A percentile compares a stretch with the other conserved stretches of the same genome.
Evolutionary conservation across 2,329 filamentous ascomycete genomes (phyloP).

Genomic region (Sphaerulina vaccinii): DNA sequence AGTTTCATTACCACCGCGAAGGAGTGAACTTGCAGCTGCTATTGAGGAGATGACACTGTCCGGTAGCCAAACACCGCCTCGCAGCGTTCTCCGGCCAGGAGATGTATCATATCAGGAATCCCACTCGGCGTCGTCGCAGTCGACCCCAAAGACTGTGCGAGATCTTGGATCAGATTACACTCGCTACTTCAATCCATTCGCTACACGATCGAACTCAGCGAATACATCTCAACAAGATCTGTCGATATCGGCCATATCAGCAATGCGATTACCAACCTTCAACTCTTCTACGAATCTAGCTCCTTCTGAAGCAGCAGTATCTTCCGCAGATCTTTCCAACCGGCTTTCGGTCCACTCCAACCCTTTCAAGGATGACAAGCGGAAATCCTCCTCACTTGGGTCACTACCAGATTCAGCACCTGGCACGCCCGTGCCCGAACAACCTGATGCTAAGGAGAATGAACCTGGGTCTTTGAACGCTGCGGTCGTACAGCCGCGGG

Average conservation of each 20-base stretch:
- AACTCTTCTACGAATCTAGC: conserved; percentile 30
- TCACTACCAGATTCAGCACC: conserved; percentile 22
- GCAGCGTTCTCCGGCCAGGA: conserved; percentile 19
- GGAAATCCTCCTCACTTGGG: conserved; percentile 31
- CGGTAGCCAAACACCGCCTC: conserved; percentile 13
- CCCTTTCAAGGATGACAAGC: conserved; percentile 35
- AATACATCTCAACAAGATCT: conserved; percentile 37
- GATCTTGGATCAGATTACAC: conserved; percentile 41
- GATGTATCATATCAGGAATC: conserved; percentile 31
- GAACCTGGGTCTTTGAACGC: conserved; percentile 17
- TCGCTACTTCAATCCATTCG: conserved; percentile 42
- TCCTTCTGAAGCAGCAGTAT: conserved; percentile 19
- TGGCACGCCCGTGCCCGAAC: not conserved
- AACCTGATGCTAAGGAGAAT: not conserved
- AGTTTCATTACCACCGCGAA: conserved; percentile 2
- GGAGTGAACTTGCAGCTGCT: not conserved
- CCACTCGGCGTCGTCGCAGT: conserved; percentile 30
- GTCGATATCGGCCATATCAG: conserved; percentile 11
- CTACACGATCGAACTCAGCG: conserved; percentile 36
- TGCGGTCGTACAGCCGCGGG: conserved; percentile 15
- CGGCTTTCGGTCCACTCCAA: conserved; percentile 31
- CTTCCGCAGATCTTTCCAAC: conserved; percentile 29
- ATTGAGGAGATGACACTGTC: not conserved
- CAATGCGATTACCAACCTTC: conserved; percentile 24
- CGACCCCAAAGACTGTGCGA: conserved; percentile 36